Evolutionary conservation across 441 rosid genomes (phyloP).

Genomic region (Euphorbia corollata): DNA sequence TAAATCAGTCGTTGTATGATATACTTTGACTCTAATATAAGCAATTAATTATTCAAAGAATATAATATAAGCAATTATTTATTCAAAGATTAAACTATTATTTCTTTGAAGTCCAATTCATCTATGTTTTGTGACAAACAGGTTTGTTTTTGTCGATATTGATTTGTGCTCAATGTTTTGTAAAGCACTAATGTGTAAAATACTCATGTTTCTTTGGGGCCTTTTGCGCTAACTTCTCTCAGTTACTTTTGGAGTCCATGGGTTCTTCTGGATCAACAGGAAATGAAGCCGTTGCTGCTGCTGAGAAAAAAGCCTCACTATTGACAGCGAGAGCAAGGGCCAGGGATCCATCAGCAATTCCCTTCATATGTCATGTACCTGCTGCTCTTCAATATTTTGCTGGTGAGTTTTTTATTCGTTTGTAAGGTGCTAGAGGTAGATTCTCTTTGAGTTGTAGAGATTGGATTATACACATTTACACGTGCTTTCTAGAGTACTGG

Average conservation of each 20-base stretch:
- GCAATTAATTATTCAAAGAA: too few relatives aligned
- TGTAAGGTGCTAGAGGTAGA: neutral
- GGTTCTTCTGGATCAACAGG: conserved; percentile 87
- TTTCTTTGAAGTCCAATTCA: neutral
- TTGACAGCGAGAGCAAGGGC: conserved; percentile 98
- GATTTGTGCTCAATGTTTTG: conserved; percentile 8
- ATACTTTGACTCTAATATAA: too few relatives aligned
- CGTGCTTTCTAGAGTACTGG: neutral
- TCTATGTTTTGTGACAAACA: neutral
- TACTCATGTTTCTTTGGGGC: conserved; percentile 11
- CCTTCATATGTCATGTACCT: conserved; percentile 89
- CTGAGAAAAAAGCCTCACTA: conserved; percentile 88
- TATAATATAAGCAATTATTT: conserved; percentile 4
- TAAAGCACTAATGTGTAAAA: conserved; percentile 4
- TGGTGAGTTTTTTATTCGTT: conserved; percentile 45
- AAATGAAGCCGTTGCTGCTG: conserved; percentile 77
- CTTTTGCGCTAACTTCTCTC: conserved; percentile 20
- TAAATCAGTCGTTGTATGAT: conserved; percentile 17
- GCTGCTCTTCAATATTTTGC: conserved; percentile 94
- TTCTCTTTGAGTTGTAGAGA: neutral
- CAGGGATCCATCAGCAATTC: conserved; percentile 96
- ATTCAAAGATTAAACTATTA: neutral
- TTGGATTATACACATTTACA: neutral
- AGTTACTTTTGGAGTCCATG: conserved; percentile 86
- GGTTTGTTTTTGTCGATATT: neutral